Evolutionary conservation across 2,329 filamentous ascomycete genomes (phyloP).

Genomic region (Aspergillus fumigatiaffinis): DNA sequence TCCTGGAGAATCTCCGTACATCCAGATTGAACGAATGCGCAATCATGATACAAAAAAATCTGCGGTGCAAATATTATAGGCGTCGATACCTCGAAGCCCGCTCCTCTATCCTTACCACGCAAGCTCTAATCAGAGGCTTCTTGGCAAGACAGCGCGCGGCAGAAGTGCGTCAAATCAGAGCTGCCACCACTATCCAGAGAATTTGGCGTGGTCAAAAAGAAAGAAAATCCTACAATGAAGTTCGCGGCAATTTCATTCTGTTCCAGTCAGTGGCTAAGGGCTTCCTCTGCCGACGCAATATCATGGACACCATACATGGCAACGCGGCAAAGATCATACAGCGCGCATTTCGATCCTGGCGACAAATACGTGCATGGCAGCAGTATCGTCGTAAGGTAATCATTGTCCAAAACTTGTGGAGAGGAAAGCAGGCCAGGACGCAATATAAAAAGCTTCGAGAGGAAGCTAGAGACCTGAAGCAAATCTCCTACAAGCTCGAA

Average conservation of each 20-base stretch:
- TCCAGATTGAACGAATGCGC: conserved; percentile 87
- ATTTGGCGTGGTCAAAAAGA: conserved; percentile 93
- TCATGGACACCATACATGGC: conserved; percentile 88
- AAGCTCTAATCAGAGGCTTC: conserved; percentile 73
- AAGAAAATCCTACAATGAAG: conserved; percentile 70
- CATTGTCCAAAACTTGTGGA: conserved; percentile 88
- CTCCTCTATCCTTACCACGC: conserved; percentile 72
- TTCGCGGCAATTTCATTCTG: conserved; percentile 78
- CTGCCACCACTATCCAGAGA: conserved; percentile 90
- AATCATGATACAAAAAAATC: conserved; percentile 98
- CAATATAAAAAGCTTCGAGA: conserved; percentile 89
- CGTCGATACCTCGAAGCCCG: conserved; percentile 85
- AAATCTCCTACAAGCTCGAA: conserved; percentile 98
- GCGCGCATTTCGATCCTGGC: conserved; percentile 78
- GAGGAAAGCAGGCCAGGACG: conserved; percentile 73
- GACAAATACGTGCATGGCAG: conserved; percentile 75
- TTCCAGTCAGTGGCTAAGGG: conserved; percentile 91
- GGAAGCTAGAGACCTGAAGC: conserved; percentile 96
- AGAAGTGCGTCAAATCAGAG: conserved; percentile 76
- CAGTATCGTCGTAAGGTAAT: conserved; percentile 85
- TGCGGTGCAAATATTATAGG: conserved; percentile 92
- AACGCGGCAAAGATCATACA: conserved; percentile 91
- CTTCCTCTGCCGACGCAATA: conserved; percentile 82
- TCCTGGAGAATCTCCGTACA: conserved; percentile 90
- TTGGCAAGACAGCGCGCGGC: conserved; percentile 73